A percentile compares a stretch with the other conserved stretches of the same genome.
phyloP scores from a whole-genome alignment of 441 rosid species.

The Gossypium laxum region DNA sequence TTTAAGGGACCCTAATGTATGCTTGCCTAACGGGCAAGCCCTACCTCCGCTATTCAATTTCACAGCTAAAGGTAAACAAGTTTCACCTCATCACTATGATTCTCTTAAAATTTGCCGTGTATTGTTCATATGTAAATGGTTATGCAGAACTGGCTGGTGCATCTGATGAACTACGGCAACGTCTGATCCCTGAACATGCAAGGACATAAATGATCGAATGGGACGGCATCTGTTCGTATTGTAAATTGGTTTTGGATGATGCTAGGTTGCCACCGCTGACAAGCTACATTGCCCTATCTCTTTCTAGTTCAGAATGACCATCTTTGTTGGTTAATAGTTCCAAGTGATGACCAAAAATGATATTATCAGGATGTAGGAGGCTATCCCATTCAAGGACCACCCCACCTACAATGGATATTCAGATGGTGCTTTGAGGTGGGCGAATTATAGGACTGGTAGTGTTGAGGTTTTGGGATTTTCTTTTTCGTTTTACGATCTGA shows the following conservation, averaged over 20 bases:
- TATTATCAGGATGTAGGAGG: background rate
- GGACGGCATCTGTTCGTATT: background rate
- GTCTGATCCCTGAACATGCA: slow-evolving; percentile 37
- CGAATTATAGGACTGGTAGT: slow-evolving; percentile 1
- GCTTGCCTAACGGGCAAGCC: slow-evolving; percentile 61
- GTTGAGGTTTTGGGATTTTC: slow-evolving; percentile 15
- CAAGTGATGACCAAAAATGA: background rate
- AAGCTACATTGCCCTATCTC: slow-evolving; percentile 1
- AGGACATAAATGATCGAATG: slow-evolving; percentile 21
- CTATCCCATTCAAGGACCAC: background rate
- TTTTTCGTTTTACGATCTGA: slow-evolving; percentile 8
- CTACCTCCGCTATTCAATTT: slow-evolving; percentile 69
- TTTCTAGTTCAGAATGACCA: background rate
- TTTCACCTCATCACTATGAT: background rate
- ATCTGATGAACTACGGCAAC: slow-evolving; percentile 45
- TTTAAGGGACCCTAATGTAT: slow-evolving; percentile 47
- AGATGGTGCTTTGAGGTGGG: background rate
- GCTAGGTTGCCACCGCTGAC: slow-evolving; percentile 11
- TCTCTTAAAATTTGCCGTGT: background rate
- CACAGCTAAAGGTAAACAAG: slow-evolving; percentile 47
- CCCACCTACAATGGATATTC: background rate
- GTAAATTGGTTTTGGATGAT: slow-evolving; percentile 18
- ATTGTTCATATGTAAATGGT: slow-evolving; percentile 4
- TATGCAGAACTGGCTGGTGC: slow-evolving; percentile 79
- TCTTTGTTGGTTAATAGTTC: background rate